These are phyloP conservation scores for Ganoderma boninense DNA, from an alignment of 1,284 basidiomycete species.

Conservation along the genomic window DNA sequence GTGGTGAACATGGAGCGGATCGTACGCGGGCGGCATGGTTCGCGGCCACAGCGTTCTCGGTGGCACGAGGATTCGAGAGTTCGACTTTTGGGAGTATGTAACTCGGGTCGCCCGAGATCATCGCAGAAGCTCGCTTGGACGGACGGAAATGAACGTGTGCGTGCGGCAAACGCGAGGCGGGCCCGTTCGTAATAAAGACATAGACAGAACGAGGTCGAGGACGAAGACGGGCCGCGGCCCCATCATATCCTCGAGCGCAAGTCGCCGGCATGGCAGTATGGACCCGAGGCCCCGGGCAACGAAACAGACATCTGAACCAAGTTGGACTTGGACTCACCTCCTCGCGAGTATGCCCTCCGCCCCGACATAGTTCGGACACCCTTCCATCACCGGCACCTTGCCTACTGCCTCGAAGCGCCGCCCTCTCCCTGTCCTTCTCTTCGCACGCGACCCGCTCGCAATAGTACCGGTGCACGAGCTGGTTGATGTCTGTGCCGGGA, in stretches of 20 bases:
- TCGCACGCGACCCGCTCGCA: slow-evolving; percentile 35
- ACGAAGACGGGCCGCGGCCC: neutral
- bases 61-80: neutral
- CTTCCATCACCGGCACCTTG: slow-evolving; percentile 19
- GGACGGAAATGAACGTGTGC: slow-evolving; percentile 3
- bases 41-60: neutral
- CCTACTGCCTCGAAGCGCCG: slow-evolving; percentile 38
- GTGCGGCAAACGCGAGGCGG: neutral
- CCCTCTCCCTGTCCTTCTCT: slow-evolving; percentile 49
- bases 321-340: slow-evolving; percentile 44
- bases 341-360: slow-evolving; percentile 44
- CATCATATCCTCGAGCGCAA: neutral
- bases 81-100: neutral
- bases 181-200: neutral
- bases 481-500: slow-evolving; percentile 48
- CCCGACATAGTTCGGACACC: slow-evolving; percentile 49
- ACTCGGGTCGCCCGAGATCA: neutral
- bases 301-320: neutral
- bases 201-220: neutral
- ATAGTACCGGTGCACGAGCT: slow-evolving; percentile 49
- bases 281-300: neutral
- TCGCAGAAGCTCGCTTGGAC: neutral
- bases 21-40: neutral
- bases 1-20: neutral
- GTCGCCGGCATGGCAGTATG: neutral